Percentiles rank a stretch among this genome's conserved stretches.
Conservation (phyloP, 441 rosid species). For the Gossypium schwendimanii region DNA sequence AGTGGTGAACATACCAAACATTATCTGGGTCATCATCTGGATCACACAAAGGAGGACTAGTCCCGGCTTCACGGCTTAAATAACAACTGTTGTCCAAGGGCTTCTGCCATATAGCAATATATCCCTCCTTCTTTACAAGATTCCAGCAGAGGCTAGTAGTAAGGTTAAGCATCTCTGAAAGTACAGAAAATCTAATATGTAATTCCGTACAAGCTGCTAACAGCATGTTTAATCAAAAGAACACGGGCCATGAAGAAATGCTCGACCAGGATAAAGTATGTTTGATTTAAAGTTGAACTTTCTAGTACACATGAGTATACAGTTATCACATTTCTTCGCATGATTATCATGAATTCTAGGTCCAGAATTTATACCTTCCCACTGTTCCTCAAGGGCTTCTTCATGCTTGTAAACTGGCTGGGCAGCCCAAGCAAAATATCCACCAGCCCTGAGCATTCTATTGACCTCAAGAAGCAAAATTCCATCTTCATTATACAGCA, state of each 20-base stretch:
- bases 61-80: conserved; percentile 61
- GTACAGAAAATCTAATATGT: neutral
- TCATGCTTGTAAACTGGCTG: conserved; percentile 99
- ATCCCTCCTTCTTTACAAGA: conserved; percentile 91
- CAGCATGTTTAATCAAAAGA: neutral
- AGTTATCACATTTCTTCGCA: neutral
- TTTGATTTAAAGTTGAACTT: neutral
- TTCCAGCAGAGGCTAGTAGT: conserved; percentile 89
- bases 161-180: conserved; percentile 85
- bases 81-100: conserved; percentile 78
- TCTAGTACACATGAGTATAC: neutral
- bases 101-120: conserved; percentile 91
- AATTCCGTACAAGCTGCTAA: conserved; percentile 9
- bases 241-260: neutral
- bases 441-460: conserved; percentile 90
- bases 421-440: conserved; percentile 97
- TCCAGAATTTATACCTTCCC: conserved; percentile 63
- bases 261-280: neutral
- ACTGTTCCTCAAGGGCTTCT: conserved; percentile 68
- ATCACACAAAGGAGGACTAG: conserved; percentile 65
- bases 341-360: neutral
- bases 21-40: conserved; percentile 78
- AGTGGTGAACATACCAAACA: conserved; percentile 57
- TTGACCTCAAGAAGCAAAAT: conserved; percentile 91
- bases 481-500: conserved; percentile 60